These are phyloP conservation scores for Erythrophleum fordii DNA, from an alignment of 306 rosid species.

Conservation along the genomic window DNA sequence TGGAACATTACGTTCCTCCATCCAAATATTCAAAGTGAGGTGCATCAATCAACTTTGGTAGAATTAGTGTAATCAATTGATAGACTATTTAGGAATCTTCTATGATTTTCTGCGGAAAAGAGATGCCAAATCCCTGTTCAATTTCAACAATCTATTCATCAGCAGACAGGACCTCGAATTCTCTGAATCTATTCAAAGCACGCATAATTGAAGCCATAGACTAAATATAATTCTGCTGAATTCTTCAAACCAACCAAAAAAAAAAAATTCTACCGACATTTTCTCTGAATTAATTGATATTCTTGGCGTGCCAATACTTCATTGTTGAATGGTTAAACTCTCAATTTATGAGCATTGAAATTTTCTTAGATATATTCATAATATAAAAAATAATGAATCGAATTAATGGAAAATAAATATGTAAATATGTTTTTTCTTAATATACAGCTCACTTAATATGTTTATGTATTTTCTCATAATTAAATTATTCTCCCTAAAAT, in stretches of 20 bases:
- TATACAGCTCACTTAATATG: background rate
- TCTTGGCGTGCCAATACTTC: background rate
- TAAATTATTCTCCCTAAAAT: background rate
- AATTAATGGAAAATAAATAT: background rate
- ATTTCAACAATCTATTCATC: constrained; percentile 19
- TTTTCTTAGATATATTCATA: too few relatives aligned
- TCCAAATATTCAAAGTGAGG: too few relatives aligned
- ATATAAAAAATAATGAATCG: too few relatives aligned
- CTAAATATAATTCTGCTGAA: background rate
- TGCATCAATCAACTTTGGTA: too few relatives aligned
- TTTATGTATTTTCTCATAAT: background rate
- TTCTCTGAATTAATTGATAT: background rate
- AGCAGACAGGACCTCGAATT: background rate
- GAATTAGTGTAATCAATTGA: too few relatives aligned
- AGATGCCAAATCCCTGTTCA: background rate
- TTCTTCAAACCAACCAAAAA: background rate
- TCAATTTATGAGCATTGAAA: background rate
- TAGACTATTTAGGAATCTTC: too few relatives aligned
- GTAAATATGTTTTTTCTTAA: background rate
- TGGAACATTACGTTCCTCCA: too few relatives aligned
- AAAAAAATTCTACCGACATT: background rate
- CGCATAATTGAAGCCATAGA: background rate
- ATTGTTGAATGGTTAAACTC: background rate
- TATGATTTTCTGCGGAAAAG: background rate
- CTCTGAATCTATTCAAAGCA: background rate